Conservation (phyloP, 23 red algal species). For the Cyanidium caldarium region DNA sequence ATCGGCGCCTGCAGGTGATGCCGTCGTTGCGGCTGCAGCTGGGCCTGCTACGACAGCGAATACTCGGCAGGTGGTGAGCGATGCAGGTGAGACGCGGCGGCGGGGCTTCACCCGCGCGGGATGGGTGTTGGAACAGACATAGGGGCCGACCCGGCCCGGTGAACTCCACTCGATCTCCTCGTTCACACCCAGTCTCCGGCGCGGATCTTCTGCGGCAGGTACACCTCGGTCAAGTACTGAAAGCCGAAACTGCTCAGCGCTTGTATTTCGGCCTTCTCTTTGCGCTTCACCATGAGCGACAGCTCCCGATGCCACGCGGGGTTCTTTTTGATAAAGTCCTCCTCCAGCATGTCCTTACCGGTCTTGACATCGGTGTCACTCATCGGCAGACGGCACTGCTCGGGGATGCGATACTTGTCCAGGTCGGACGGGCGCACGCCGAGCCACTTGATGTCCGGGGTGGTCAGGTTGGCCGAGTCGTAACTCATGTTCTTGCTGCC, state of each 20-base stretch:
- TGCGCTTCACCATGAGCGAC: conserved; percentile 79
- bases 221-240: conserved; percentile 74
- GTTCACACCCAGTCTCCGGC: conserved; percentile 76
- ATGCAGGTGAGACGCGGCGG: too few relatives aligned
- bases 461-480: conserved; percentile 83
- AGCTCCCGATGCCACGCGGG: conserved; percentile 58
- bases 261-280: conserved; percentile 92
- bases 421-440: conserved; percentile 72
- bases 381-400: conserved; percentile 75
- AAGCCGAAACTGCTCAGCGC: conserved; percentile 79
- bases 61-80: neutral
- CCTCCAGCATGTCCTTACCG: conserved; percentile 77
- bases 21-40: neutral
- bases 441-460: conserved; percentile 92
- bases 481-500: conserved; percentile 94
- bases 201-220: conserved; percentile 57
- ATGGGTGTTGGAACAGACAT: too few relatives aligned
- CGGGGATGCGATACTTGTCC: conserved; percentile 67
- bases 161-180: too few relatives aligned
- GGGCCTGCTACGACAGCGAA: neutral
- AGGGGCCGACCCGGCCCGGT: too few relatives aligned
- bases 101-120: too few relatives aligned
- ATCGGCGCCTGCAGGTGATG: neutral
- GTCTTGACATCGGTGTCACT: conserved; percentile 84
- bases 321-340: conserved; percentile 88